phyloP scores from a whole-genome alignment of 306 rosid genomes.

The Lathyrus sativus region DNA sequence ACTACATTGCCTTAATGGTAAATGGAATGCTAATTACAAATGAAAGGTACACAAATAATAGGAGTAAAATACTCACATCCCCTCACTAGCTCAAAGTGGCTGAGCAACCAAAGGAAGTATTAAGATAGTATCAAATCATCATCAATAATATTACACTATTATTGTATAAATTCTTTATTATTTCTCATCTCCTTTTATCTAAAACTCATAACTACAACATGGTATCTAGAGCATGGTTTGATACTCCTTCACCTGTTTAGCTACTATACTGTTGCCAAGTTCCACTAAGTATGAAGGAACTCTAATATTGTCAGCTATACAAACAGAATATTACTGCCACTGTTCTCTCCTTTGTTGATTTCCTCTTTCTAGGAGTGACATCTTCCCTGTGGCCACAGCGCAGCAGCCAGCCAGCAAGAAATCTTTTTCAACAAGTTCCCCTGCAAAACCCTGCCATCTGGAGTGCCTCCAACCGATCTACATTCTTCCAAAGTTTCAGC shows the following conservation, averaged over 20 bases:
- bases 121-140: background rate
- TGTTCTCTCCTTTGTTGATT: background rate
- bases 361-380: background rate
- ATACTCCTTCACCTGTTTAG: background rate
- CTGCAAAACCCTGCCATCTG: background rate
- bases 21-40: background rate
- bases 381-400: background rate
- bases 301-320: background rate
- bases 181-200: background rate
- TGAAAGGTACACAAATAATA: background rate
- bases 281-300: background rate
- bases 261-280: background rate
- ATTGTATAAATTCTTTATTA: background rate
- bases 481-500: background rate
- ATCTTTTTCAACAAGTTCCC: background rate
- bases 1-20: background rate
- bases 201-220: background rate
- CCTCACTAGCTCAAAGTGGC: background rate
- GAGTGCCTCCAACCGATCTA: background rate
- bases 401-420: background rate
- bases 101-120: conserved; percentile 1
- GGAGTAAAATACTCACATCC: background rate
- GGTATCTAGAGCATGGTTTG: background rate
- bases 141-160: background rate
- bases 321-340: background rate